phyloP scores from a whole-genome alignment of 1,284 basidiomycete genomes.

The Polyporus tsugae region DNA sequence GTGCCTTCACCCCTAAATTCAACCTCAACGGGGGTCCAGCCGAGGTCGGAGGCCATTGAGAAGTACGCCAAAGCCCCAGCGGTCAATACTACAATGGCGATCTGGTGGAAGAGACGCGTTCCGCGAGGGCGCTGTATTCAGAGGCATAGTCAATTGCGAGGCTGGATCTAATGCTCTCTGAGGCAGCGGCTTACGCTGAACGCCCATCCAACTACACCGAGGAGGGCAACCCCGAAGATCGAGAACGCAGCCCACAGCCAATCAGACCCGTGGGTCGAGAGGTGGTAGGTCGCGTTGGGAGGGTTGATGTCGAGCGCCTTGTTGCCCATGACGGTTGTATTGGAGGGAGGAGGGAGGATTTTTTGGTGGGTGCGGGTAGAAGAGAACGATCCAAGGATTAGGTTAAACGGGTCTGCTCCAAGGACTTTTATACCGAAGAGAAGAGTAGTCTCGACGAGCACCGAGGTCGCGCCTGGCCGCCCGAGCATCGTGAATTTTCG shows the following conservation, averaged over 20 bases:
- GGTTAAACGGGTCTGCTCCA: not conserved
- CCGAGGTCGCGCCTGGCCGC: constrained; percentile 14
- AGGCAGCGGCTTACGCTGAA: constrained; percentile 42
- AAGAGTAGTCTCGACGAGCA: not conserved
- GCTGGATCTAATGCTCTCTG: constrained; percentile 31
- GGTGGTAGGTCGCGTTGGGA: constrained; percentile 47
- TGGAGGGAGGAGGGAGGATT: constrained; percentile 10
- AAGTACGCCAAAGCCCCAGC: constrained; percentile 57
- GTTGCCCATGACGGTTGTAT: constrained; percentile 34
- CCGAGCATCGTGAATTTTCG: constrained; percentile 25
- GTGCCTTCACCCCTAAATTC: constrained; percentile 54
- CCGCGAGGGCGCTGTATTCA: constrained; percentile 47
- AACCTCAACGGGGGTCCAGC: constrained; percentile 55
- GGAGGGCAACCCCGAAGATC: constrained; percentile 51
- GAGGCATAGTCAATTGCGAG: not conserved
- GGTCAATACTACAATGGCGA: constrained; percentile 54
- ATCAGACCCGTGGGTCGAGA: constrained; percentile 52
- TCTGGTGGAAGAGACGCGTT: constrained; percentile 56
- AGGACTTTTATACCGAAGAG: constrained; percentile 25
- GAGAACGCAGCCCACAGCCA: constrained; percentile 67
- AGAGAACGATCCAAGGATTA: constrained; percentile 16
- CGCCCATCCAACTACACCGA: constrained; percentile 49
- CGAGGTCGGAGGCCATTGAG: constrained; percentile 68
- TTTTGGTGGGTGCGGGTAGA: constrained; percentile 6
- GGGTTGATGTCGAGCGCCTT: constrained; percentile 46